These are phyloP conservation scores for Mycena capillaripes DNA, from an alignment of 768 basidiomycete genomes.

Conservation along the genomic window DNA sequence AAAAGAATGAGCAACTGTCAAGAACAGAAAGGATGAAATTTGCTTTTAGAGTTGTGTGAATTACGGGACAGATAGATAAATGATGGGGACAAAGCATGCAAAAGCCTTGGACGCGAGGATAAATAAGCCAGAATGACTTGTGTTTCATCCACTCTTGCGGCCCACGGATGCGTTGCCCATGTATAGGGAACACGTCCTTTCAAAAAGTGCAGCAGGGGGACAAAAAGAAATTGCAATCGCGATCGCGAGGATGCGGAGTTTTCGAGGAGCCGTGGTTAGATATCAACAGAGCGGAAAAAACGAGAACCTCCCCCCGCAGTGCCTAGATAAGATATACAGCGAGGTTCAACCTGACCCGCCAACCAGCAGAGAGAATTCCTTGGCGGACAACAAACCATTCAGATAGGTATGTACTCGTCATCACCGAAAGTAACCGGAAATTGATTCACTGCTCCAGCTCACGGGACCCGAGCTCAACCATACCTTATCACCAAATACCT, in stretches of 20 bases:
- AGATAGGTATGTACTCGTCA: constrained; percentile 29
- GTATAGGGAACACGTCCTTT: constrained; percentile 41
- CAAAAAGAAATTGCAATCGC: constrained; percentile 31
- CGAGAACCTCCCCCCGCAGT: constrained; percentile 44
- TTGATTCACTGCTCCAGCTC: no score
- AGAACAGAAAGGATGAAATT: neutral
- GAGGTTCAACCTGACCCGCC: neutral
- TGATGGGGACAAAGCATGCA: constrained; percentile 43
- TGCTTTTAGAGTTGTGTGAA: neutral
- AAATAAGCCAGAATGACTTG: constrained; percentile 39
- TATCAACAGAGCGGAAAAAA: constrained; percentile 45
- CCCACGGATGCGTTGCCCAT: constrained; percentile 21
- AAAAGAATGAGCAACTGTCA: no score
- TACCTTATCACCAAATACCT: no score
- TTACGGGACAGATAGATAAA: constrained; percentile 47
- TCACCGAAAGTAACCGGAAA: no score
- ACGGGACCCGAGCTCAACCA: no score
- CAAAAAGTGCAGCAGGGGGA: constrained; percentile 42
- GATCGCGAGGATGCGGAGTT: constrained; percentile 41
- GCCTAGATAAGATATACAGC: constrained; percentile 22
- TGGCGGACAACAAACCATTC: constrained; percentile 50
- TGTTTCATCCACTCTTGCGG: constrained; percentile 35
- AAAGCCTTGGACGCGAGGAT: constrained; percentile 38
- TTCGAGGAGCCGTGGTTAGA: constrained; percentile 34
- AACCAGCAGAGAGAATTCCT: constrained; percentile 49